A percentile compares a stretch with the other conserved stretches of the same genome.
phyloP scores from a whole-genome alignment of 495 filamentous ascomycete species.

The Daldinia loculata region DNA sequence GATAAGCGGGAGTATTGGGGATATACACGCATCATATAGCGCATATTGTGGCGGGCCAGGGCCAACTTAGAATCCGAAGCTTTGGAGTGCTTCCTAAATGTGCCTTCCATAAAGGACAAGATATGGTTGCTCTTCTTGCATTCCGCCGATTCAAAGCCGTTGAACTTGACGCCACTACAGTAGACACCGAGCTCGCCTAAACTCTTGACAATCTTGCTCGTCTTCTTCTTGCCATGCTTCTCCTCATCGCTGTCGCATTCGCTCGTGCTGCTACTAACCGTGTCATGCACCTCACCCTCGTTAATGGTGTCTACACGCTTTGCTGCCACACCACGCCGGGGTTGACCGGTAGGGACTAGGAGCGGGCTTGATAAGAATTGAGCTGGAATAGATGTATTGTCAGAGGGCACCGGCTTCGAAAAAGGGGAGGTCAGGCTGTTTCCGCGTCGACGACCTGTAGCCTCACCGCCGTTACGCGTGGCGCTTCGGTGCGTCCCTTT shows the following conservation, averaged over 20 bases:
- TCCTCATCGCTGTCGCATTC: conserved; percentile 67
- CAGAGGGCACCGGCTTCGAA: conserved; percentile 63
- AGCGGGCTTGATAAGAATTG: conserved; percentile 68
- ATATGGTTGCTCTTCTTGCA: conserved; percentile 90
- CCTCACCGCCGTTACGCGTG: conserved; percentile 47
- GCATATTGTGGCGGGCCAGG: conserved; percentile 89
- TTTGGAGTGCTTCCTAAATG: conserved; percentile 79
- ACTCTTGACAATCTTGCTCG: conserved; percentile 84
- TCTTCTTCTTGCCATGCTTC: conserved; percentile 68
- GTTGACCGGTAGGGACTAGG: conserved; percentile 48
- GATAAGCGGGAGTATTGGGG: conserved; percentile 79
- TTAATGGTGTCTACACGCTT: conserved; percentile 58
- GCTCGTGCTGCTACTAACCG: conserved; percentile 62
- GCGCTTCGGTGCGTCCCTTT: conserved; percentile 67
- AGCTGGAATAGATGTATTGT: conserved; percentile 61
- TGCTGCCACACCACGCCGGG: conserved; percentile 41
- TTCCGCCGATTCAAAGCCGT: conserved; percentile 75
- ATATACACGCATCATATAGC: conserved; percentile 92
- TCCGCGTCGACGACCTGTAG: conserved; percentile 68
- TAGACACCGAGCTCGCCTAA: conserved; percentile 91
- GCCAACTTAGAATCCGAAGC: conserved; percentile 72
- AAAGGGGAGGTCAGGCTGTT: conserved; percentile 84
- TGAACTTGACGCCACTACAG: conserved; percentile 84
- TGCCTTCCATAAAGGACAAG: conserved; percentile 89
- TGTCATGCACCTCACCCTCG: conserved; percentile 60